Evolutionary conservation across 352 stramenopile genomes (phyloP).

Genomic region (Pythium myriotylum): DNA sequence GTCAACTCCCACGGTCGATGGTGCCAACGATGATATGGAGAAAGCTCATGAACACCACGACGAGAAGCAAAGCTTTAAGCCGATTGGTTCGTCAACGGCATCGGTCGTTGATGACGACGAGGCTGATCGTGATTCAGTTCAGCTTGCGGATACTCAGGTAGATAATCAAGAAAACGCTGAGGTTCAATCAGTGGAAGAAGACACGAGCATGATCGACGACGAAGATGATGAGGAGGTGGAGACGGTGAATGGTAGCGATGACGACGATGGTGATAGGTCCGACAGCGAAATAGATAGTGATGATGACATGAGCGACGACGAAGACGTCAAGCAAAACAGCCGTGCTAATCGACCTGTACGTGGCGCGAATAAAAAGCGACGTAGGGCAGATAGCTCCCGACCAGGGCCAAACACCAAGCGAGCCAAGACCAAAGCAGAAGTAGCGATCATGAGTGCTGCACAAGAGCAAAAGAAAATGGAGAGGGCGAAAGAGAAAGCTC

Average conservation of each 20-base stretch:
- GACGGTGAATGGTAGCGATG: conserved; percentile 29
- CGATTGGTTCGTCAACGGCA: not conserved
- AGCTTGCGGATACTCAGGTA: not conserved
- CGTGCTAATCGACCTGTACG: not conserved
- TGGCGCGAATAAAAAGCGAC: not conserved
- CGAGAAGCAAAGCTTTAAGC: not conserved
- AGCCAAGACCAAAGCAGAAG: conserved; percentile 1
- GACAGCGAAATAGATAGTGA: conserved; percentile 24
- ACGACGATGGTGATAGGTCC: conserved; percentile 32
- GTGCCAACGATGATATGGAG: not conserved
- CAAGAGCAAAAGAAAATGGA: conserved; percentile 18
- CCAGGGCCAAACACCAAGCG: not conserved
- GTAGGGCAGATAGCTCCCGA: not conserved
- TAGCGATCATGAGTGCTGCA: conserved; percentile 2
- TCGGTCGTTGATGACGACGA: not conserved
- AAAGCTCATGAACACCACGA: conserved; percentile 1
- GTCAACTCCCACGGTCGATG: conserved; percentile 10
- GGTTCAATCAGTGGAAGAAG: conserved; percentile 6
- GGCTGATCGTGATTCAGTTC: not conserved
- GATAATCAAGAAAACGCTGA: conserved; percentile 4
- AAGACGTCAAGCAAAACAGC: conserved; percentile 25
- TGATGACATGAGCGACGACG: conserved; percentile 46
- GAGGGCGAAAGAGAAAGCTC: conserved; percentile 32
- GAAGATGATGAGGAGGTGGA: conserved; percentile 33
- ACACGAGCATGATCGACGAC: conserved; percentile 12